Percentiles rank a stretch among this genome's conserved stretches.
These are phyloP conservation scores for Cajanus cajan DNA, from an alignment of 306 rosid genomes.

Conservation along the genomic window DNA sequence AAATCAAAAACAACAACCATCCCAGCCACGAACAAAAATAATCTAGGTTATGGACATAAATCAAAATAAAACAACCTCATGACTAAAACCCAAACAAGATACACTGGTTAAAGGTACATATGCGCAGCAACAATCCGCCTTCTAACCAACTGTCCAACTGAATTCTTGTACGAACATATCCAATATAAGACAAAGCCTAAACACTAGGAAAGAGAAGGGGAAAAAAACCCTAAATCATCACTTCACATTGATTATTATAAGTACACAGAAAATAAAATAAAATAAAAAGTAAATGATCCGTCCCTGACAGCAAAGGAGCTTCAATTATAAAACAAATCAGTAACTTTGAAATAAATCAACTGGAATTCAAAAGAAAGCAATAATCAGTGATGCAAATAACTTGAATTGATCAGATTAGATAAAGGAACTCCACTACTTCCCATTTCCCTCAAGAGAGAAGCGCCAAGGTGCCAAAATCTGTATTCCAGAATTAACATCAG, in stretches of 20 bases:
- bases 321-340: conserved; percentile 29
- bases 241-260: conserved; percentile 24
- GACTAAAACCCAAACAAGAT: conserved; percentile 28
- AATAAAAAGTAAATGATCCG: background rate
- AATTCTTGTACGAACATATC: conserved; percentile 16
- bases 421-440: conserved; percentile 52
- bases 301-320: conserved; percentile 33
- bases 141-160: conserved; percentile 21
- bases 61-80: conserved; percentile 31
- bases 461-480: conserved; percentile 58
- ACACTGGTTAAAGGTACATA: conserved; percentile 13
- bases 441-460: conserved; percentile 47
- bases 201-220: background rate
- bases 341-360: conserved; percentile 29
- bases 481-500: conserved; percentile 58
- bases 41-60: conserved; percentile 24
- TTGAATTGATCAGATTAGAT: conserved; percentile 33
- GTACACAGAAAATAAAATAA: background rate
- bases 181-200: conserved; percentile 26
- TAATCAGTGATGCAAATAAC: conserved; percentile 27
- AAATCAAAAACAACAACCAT: conserved; percentile 47
- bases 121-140: conserved; percentile 8
- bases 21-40: conserved; percentile 31
- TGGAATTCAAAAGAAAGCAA: conserved; percentile 37
- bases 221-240: conserved; percentile 26